Conservation (phyloP, 148 eudicot genomes). For the Fagopyrum tataricum region DNA sequence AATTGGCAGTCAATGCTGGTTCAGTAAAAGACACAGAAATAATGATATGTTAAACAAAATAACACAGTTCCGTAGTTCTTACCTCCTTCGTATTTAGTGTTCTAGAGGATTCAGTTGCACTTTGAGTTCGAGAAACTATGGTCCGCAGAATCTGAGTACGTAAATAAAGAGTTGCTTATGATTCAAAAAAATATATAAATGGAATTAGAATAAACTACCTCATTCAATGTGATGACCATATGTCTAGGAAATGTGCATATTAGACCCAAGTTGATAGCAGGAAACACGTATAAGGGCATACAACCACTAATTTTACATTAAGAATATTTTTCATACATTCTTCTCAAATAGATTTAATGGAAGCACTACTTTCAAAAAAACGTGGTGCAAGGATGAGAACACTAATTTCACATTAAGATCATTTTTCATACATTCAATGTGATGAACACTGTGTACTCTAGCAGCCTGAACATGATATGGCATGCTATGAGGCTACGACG, state of each 20-base stretch:
- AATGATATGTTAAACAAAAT: neutral
- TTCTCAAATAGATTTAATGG: neutral
- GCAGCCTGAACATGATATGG: neutral
- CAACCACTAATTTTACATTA: neutral
- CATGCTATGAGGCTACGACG: too few species aligned
- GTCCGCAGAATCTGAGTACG: constrained; percentile 61
- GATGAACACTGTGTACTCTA: neutral
- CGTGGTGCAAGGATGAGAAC: neutral
- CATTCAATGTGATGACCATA: neutral
- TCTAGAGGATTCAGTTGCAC: constrained; percentile 49
- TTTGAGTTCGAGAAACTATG: constrained; percentile 69
- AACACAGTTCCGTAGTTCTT: neutral
- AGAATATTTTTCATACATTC: neutral
- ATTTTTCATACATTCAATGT: neutral
- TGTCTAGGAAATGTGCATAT: neutral
- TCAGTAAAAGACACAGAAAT: neutral
- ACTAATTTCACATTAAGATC: too few species aligned
- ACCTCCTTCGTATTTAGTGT: constrained; percentile 97
- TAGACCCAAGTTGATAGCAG: neutral
- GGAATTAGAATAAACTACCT: neutral
- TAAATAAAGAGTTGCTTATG: neutral
- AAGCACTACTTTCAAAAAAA: neutral
- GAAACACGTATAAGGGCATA: neutral
- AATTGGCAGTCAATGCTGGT: neutral
- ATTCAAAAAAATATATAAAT: neutral